Evolutionary conservation across 352 stramenopile species (phyloP), one percentile per base, ranked within the genome.

Genomic region (Globisporangium ultimum): DNA sequence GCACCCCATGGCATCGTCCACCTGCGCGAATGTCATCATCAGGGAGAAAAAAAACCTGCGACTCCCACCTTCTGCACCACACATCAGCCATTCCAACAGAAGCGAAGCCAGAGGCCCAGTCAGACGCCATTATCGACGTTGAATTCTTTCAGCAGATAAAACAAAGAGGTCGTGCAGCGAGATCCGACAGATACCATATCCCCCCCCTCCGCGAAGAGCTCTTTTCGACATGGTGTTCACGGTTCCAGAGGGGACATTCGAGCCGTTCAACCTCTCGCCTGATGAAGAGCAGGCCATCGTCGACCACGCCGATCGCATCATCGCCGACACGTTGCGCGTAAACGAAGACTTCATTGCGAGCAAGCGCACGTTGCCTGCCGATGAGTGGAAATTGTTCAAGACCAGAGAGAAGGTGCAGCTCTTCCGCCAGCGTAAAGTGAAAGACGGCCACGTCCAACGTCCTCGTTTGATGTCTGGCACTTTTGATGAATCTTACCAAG

Each of bases 321-420:
- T 89, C 43, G 74, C 74, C 40, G 79, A 84, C 53, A 84, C 76
- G 18, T 68, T 89, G 48, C 67, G 78, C 11, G 68, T 71, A 7
- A 72, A 84, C 60, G 79, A 83, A 32, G 59, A 56, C n/a, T 87
- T 82, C 66, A 70, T 84, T 53, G 57, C 66, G 28, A 64, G 69
- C 52, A 63, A 66, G 8, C 72, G 74, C 24, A 53, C 61, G n/a
- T 51, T 87, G n/a, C 52, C 70, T 2, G 40, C 45, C 6, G 49
- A 75, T 13, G 63, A 75, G 55, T 89, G 79, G 79, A 85, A 85
- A 59, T 71, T 79, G 49, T 53, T 82, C 36, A 79, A 77, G 55
- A 66, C 68, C 6, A 76, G 74, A 43, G 76, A 89, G 50, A 65
- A 82, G 51, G 54, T 89, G 24, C 66, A 80, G 47, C 62, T 87